Evolutionary conservation across 2,329 filamentous ascomycete genomes (phyloP).

Genomic region (Sphaceloma murrayae): DNA sequence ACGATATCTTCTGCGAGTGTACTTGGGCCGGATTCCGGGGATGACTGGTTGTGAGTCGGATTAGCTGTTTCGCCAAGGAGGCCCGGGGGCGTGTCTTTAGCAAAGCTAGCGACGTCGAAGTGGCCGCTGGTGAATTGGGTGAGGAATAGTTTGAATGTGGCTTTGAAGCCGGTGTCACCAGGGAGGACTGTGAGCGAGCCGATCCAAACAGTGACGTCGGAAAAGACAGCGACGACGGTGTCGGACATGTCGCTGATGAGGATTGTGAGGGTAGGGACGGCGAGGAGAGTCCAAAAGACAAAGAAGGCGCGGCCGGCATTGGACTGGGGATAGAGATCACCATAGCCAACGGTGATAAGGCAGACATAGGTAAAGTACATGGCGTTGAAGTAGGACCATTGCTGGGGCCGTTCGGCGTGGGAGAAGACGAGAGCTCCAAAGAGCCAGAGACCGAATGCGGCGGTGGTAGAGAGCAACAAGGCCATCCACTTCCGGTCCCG

Average conservation of each 20-base stretch:
- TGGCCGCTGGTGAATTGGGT: constrained; percentile 19
- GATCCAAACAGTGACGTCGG: constrained; percentile 47
- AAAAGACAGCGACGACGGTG: constrained; percentile 45
- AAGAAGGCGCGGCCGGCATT: constrained; percentile 48
- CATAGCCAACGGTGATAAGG: constrained; percentile 48
- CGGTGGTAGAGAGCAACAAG: constrained; percentile 29
- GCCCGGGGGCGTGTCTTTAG: constrained; percentile 19
- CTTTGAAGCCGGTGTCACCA: constrained; percentile 35
- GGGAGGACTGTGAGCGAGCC: constrained; percentile 47
- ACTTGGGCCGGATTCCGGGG: constrained; percentile 5
- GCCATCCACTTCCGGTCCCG: constrained; percentile 36
- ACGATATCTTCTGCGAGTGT: constrained; percentile 19
- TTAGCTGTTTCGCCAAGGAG: background rate
- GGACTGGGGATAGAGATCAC: constrained; percentile 38
- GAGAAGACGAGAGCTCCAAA: constrained; percentile 44
- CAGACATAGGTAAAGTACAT: constrained; percentile 47
- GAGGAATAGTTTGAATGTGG: constrained; percentile 25
- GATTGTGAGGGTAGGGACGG: constrained; percentile 46
- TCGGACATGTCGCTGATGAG: constrained; percentile 47
- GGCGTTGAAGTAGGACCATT: constrained; percentile 45
- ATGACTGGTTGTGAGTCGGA: background rate
- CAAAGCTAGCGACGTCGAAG: constrained; percentile 17
- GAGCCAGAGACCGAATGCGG: constrained; percentile 38
- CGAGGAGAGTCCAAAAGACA: constrained; percentile 48
- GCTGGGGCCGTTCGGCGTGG: constrained; percentile 35